These are phyloP conservation scores for Syncephalastrum sp. DNA, from an alignment of 371 early-diverging fungal genomes.

Conservation along the genomic window DNA sequence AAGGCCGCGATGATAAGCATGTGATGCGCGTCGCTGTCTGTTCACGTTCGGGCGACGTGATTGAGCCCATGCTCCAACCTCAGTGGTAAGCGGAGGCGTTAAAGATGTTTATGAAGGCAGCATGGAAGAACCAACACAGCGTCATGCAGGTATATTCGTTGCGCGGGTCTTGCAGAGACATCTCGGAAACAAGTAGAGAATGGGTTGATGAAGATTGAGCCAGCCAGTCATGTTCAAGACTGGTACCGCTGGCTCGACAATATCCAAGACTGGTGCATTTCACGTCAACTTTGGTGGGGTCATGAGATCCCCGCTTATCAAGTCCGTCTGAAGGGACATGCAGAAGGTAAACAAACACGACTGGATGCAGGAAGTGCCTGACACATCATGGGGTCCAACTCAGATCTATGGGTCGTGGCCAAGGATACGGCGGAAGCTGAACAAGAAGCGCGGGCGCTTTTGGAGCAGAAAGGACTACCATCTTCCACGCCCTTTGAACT, in stretches of 20 bases:
- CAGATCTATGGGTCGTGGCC: slow-evolving; percentile 75
- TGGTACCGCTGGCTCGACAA: slow-evolving; percentile 97
- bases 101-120: no score
- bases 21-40: slow-evolving; percentile 85
- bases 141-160: slow-evolving; percentile 75
- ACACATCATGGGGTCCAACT: no score
- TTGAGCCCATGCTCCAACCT: slow-evolving; percentile 96
- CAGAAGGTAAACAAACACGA: slow-evolving; percentile 17
- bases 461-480: slow-evolving; percentile 27
- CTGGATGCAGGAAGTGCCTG: slow-evolving; percentile 22
- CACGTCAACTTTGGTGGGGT: slow-evolving; percentile 99
- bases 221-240: slow-evolving; percentile 78
- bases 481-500: slow-evolving; percentile 29
- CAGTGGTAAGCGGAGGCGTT: slow-evolving; percentile 85
- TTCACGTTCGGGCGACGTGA: slow-evolving; percentile 94
- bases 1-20: slow-evolving; percentile 77
- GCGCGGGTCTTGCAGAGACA: slow-evolving; percentile 76
- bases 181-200: slow-evolving; percentile 72
- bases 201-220: slow-evolving; percentile 77
- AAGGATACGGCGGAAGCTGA: slow-evolving; percentile 59
- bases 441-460: slow-evolving; percentile 40
- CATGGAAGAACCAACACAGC: background rate
- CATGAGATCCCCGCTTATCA: slow-evolving; percentile 99
- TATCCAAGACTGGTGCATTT: slow-evolving; percentile 96
- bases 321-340: slow-evolving; percentile 73